Conservation (phyloP, 202 grass and related monocot species). For the Setaria viridis region DNA sequence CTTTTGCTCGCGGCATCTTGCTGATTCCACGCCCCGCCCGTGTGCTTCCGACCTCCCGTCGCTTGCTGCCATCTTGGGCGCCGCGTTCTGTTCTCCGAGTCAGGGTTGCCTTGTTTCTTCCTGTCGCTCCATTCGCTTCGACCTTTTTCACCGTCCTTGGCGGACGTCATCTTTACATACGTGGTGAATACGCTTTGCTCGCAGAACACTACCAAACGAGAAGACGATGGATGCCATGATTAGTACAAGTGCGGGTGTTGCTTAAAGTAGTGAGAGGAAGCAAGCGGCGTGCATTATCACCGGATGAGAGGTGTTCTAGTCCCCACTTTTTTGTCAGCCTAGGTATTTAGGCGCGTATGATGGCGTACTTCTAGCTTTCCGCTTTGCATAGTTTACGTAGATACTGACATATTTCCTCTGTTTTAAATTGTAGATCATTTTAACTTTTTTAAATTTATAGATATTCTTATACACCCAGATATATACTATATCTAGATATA, state of each 20-base stretch:
- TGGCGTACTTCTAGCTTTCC: neutral
- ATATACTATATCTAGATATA: too few species aligned
- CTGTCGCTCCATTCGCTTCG: neutral
- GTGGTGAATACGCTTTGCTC: neutral
- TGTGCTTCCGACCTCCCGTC: neutral
- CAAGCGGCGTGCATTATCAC: neutral
- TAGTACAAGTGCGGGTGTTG: neutral
- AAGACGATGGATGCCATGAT: constrained; percentile 8
- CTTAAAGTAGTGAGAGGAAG: neutral
- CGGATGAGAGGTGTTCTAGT: neutral
- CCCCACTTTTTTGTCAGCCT: neutral
- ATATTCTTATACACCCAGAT: too few species aligned
- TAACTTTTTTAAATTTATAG: too few species aligned
- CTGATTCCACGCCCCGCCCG: neutral
- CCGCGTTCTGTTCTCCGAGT: neutral
- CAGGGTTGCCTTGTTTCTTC: neutral
- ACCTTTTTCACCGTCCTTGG: neutral
- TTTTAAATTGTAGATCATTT: too few species aligned
- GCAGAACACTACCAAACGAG: neutral
- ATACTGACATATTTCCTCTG: too few species aligned
- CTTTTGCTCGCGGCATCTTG: constrained; percentile 10
- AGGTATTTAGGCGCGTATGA: neutral
- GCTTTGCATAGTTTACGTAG: too few species aligned
- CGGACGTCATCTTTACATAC: neutral
- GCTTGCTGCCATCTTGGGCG: neutral